Evolutionary conservation across 768 basidiomycete species (phyloP).

Genomic region (Panus rudis): DNA sequence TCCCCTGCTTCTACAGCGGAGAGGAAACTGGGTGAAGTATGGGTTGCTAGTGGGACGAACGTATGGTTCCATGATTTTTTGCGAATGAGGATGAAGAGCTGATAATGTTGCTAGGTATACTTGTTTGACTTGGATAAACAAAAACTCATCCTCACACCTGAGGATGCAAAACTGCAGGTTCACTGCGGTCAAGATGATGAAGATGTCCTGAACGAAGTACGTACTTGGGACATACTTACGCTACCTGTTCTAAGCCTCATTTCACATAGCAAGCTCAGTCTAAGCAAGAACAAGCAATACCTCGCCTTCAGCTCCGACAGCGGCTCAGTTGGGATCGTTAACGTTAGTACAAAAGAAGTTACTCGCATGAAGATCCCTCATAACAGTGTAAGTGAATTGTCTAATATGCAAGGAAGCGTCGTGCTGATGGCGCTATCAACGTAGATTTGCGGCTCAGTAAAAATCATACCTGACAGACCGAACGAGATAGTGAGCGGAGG

Average conservation of each 20-base stretch:
- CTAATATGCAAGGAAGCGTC: neutral
- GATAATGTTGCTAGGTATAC: slow-evolving; percentile 20
- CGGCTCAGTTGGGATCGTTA: slow-evolving; percentile 60
- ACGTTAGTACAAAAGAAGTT: slow-evolving; percentile 43
- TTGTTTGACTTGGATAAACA: slow-evolving; percentile 38
- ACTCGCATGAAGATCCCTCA: slow-evolving; percentile 57
- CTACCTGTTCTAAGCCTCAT: slow-evolving; percentile 7
- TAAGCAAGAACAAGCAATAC: slow-evolving; percentile 44
- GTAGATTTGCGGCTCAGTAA: slow-evolving; percentile 68
- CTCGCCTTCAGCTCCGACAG: slow-evolving; percentile 69
- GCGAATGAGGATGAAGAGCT: neutral
- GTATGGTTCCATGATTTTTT: slow-evolving; percentile 28
- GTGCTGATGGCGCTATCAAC: too few relatives aligned
- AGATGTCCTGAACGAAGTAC: slow-evolving; percentile 66
- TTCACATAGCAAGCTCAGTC: slow-evolving; percentile 58
- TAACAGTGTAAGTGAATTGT: slow-evolving; percentile 42
- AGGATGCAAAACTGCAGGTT: slow-evolving; percentile 42
- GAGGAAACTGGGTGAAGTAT: slow-evolving; percentile 39
- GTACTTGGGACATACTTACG: slow-evolving; percentile 12
- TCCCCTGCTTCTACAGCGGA: too few relatives aligned
- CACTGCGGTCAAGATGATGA: slow-evolving; percentile 43
- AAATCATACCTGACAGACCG: slow-evolving; percentile 65
- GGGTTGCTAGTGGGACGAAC: slow-evolving; percentile 59
- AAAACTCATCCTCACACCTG: slow-evolving; percentile 46
- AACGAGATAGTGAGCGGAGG: slow-evolving; percentile 72